These are phyloP conservation scores for Triticum dicoccoides DNA, from an alignment of 176 grass and related monocot species.

Conservation along the genomic window DNA sequence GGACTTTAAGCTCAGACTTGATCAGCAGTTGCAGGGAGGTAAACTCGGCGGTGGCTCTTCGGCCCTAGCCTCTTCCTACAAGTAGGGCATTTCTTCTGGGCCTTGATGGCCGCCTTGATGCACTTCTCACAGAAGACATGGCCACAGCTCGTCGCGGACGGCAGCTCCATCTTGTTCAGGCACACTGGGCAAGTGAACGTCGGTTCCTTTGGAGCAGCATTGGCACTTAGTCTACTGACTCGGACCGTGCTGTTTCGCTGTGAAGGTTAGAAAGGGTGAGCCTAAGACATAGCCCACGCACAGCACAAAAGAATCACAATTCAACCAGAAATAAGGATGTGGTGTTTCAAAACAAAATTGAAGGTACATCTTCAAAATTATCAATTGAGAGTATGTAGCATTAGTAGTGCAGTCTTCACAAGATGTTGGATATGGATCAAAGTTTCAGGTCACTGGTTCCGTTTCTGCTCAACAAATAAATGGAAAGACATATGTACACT, in stretches of 20 bases:
- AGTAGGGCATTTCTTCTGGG: conserved; percentile 67
- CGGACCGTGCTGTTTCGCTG: background rate
- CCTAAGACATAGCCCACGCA: background rate
- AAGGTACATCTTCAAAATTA: background rate
- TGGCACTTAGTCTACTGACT: background rate
- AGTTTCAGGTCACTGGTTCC: background rate
- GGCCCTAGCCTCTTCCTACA: conserved; percentile 52
- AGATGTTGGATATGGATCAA: background rate
- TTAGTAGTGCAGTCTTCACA: background rate
- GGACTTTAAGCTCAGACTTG: background rate
- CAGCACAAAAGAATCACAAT: background rate
- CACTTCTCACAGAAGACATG: conserved; percentile 67
- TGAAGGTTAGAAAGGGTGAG: background rate
- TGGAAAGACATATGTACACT: background rate
- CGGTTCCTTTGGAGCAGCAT: conserved; percentile 36
- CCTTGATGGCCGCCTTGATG: conserved; percentile 45
- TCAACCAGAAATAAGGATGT: background rate
- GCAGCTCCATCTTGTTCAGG: conserved; percentile 43
- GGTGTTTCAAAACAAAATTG: background rate
- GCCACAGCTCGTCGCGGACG: conserved; percentile 56
- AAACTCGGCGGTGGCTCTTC: conserved; percentile 53
- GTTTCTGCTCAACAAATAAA: background rate
- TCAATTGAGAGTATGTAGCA: background rate
- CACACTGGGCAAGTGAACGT: conserved; percentile 58
- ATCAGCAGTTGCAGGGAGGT: conserved; percentile 42